These are phyloP conservation scores for Clonostachys rosea DNA, from an alignment of 2,329 filamentous ascomycete genomes.

Conservation along the genomic window DNA sequence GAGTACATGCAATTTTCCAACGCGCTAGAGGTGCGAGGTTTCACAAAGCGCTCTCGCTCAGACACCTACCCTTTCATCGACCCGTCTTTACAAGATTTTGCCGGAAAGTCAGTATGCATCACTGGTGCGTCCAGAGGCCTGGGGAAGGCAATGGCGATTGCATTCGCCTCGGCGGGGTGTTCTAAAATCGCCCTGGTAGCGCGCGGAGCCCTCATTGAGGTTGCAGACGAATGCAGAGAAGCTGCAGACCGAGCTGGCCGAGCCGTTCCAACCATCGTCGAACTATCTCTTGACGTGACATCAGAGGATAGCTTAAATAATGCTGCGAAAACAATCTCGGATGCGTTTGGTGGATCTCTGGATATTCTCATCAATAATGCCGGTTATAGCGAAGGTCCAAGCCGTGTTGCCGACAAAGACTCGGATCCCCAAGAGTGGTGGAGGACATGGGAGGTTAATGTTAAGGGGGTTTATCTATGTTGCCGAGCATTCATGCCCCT, in stretches of 20 bases:
- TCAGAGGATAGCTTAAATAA: slow-evolving; percentile 19
- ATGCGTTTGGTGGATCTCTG: slow-evolving; percentile 20
- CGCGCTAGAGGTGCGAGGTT: no score
- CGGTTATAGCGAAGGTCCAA: slow-evolving; percentile 27
- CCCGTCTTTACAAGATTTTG: slow-evolving; percentile 28
- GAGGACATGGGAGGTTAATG: slow-evolving; percentile 41
- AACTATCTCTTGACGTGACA: slow-evolving; percentile 30
- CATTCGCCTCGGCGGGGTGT: slow-evolving; percentile 49
- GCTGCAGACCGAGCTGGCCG: slow-evolving; percentile 12
- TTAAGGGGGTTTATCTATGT: slow-evolving; percentile 40
- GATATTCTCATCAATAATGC: slow-evolving; percentile 40
- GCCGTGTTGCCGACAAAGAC: slow-evolving; percentile 19
- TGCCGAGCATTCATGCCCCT: slow-evolving; percentile 43
- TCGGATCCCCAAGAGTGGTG: slow-evolving; percentile 34
- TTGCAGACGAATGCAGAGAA: no score
- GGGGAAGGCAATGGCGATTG: slow-evolving; percentile 44
- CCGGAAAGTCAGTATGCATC: slow-evolving; percentile 37
- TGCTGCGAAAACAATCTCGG: slow-evolving; percentile 14
- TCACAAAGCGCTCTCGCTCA: no score
- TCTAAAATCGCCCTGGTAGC: slow-evolving; percentile 37
- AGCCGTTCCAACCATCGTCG: slow-evolving; percentile 23
- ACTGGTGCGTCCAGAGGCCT: slow-evolving; percentile 51
- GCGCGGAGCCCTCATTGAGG: slow-evolving; percentile 19
- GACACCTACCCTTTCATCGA: slow-evolving; percentile 42
- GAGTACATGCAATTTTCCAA: no score